These are phyloP conservation scores for Pseudoperonospora humuli DNA, from an alignment of 352 stramenopile genomes.

Conservation along the genomic window DNA sequence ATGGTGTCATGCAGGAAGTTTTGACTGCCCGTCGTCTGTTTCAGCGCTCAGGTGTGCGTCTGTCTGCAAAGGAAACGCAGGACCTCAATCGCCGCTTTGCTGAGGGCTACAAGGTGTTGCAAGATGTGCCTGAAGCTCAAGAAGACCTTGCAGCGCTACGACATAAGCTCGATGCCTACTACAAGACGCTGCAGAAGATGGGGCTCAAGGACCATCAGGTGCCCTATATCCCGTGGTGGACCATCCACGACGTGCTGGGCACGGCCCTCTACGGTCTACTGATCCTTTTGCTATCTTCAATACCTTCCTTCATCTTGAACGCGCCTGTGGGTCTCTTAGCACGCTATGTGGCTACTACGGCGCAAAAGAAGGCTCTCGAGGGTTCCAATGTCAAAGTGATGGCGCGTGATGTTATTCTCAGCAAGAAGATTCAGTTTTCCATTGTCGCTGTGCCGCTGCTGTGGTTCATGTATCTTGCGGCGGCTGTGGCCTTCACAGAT, in stretches of 20 bases:
- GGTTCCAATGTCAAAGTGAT: constrained; percentile 89
- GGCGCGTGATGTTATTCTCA: constrained; percentile 85
- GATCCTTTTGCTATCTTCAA: constrained; percentile 85
- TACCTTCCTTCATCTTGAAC: constrained; percentile 89
- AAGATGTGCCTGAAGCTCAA: constrained; percentile 48
- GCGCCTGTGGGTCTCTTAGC: constrained; percentile 84
- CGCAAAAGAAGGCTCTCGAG: constrained; percentile 77
- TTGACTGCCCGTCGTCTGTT: constrained; percentile 94
- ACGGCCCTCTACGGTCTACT: constrained; percentile 77
- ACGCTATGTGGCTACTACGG: constrained; percentile 59
- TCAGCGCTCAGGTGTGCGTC: constrained; percentile 77
- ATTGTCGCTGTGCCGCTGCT: constrained; percentile 86
- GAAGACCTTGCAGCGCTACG: constrained; percentile 55
- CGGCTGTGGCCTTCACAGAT: constrained; percentile 73
- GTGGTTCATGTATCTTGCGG: constrained; percentile 81
- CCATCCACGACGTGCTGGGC: constrained; percentile 84
- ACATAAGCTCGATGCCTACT: constrained; percentile 80
- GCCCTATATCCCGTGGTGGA: constrained; percentile 82
- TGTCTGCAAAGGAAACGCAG: constrained; percentile 87
- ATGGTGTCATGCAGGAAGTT: constrained; percentile 93
- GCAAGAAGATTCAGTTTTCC: constrained; percentile 91
- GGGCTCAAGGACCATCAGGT: constrained; percentile 89
- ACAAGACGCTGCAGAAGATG: constrained; percentile 78
- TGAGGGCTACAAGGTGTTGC: constrained; percentile 84
- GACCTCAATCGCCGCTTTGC: constrained; percentile 89